phyloP scores from a whole-genome alignment of 2,329 filamentous ascomycete genomes.

The Alternaria novae-zelandiae region DNA sequence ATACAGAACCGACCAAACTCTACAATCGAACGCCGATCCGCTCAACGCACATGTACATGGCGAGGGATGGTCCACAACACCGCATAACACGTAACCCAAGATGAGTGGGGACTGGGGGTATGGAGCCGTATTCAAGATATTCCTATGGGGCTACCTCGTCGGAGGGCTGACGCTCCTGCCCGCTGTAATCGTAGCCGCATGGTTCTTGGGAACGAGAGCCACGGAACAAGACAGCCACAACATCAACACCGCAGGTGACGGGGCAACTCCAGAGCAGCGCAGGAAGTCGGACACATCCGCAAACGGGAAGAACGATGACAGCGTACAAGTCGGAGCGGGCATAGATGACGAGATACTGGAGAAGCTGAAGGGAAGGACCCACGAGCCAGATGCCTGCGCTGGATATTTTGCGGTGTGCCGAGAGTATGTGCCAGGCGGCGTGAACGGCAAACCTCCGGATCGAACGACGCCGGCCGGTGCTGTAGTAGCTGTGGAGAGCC shows the following conservation, averaged over 20 bases:
- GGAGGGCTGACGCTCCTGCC: slow-evolving; percentile 33
- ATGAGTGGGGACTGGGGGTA: slow-evolving; percentile 36
- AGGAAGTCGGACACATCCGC: slow-evolving; percentile 20
- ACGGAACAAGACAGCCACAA: slow-evolving; percentile 14
- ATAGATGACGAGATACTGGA: slow-evolving; percentile 33
- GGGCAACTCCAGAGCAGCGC: background rate
- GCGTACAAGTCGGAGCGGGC: slow-evolving; percentile 22
- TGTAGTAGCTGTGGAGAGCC: slow-evolving; percentile 79
- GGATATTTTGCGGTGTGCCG: slow-evolving; percentile 96
- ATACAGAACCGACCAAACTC: background rate
- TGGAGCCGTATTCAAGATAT: slow-evolving; percentile 31
- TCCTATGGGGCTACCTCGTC: slow-evolving; percentile 35
- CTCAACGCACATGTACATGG: background rate
- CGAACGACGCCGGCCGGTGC: slow-evolving; percentile 80
- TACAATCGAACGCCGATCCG: background rate
- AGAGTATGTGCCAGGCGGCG: slow-evolving; percentile 88
- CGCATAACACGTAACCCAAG: slow-evolving; percentile 26
- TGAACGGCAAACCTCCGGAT: slow-evolving; percentile 92
- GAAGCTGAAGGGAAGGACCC: slow-evolving; percentile 43
- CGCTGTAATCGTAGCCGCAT: slow-evolving; percentile 20
- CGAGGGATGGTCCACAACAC: slow-evolving; percentile 22
- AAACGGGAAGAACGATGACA: slow-evolving; percentile 17
- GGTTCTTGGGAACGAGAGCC: slow-evolving; percentile 27
- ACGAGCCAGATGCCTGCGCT: slow-evolving; percentile 79
- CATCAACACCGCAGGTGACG: background rate